Conservation (phyloP, 306 rosid genomes). For the Cucurbita pepo region DNA sequence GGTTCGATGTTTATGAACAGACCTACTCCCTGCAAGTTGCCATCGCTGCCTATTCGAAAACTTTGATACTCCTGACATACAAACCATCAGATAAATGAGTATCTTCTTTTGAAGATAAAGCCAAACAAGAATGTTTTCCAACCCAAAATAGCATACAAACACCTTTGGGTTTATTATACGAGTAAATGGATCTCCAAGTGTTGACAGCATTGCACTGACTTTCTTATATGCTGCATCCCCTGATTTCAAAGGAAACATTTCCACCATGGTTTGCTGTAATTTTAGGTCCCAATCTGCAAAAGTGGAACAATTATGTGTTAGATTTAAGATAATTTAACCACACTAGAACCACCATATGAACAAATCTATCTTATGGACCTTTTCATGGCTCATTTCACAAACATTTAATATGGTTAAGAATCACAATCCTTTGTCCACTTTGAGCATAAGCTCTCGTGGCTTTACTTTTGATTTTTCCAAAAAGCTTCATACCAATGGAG, state of each 20-base stretch:
- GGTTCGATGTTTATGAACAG: constrained; percentile 77
- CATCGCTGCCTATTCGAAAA: constrained; percentile 79
- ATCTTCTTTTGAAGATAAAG: background rate
- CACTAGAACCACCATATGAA: background rate
- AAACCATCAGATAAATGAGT: constrained; percentile 7
- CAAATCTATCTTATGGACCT: too few species aligned
- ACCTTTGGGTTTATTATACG: constrained; percentile 93
- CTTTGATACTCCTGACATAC: constrained; percentile 74
- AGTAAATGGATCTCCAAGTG: constrained; percentile 96
- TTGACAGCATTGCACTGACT: constrained; percentile 91
- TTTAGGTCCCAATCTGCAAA: constrained; percentile 81
- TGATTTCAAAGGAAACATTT: constrained; percentile 82
- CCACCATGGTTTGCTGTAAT: constrained; percentile 96
- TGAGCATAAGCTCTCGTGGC: too few species aligned
- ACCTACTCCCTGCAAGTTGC: constrained; percentile 89
- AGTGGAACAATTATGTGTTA: background rate
- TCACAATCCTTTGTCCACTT: too few species aligned
- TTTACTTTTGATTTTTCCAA: too few species aligned
- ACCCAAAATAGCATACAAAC: background rate
- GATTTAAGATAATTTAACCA: background rate
- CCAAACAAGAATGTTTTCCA: background rate
- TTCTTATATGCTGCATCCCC: constrained; percentile 83
- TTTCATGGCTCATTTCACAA: too few species aligned
- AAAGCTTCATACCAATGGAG: too few species aligned
- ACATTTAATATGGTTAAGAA: too few species aligned